Evolutionary conservation across 257 asterid species (phyloP), one percentile per base, ranked within the genome.

Genomic region (Nicotiana otophora): DNA sequence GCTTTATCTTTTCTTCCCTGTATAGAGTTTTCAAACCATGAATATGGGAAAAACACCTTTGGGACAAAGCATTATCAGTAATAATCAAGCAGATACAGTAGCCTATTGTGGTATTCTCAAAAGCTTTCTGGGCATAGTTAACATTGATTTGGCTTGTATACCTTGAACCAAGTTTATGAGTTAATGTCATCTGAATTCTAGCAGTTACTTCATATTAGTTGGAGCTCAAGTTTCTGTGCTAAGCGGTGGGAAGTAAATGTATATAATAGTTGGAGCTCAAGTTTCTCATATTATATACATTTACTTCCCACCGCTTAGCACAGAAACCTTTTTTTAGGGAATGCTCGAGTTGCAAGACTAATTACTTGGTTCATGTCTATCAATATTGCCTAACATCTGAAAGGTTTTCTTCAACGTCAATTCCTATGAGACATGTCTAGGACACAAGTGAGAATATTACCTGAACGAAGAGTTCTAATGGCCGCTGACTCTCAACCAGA

Each of bases 1-100:
- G 85, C 36, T 23, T 86, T 70, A 16, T 88, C 95, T 77, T 88
- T 94, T 78, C 84, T 91, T 58, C 99, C 99, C 98, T 96, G 93
- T 36, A 86, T 62, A 62, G 55, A 83, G 63, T 34, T 51, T 6
- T 31, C 20, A 76, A 54, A 26, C 80, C 14, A 80, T 76, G 17
- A 62, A 64, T 10, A 30, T 5, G 33, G 66, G 12, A 26, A 28
- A 46, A 75, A 7, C 33, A 78, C 36, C 60, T 48, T 33, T 8
- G n/a, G 3, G 61, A 46, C 36, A 55, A 61, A 36, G 11, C 77
- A 70, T 8, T 48, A 69, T 69, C 57, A 69, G 57, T 69, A 69
- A 10, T 60, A 34, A 36, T 72, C 12, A 17, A 62, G 36, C 70
- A 34, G 51, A 57, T 33, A 58, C 5, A 9, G n/a, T 16, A 34